These are phyloP conservation scores for Cladosporium sp. DNA, from an alignment of 2,329 filamentous ascomycete genomes.

Conservation along the genomic window DNA sequence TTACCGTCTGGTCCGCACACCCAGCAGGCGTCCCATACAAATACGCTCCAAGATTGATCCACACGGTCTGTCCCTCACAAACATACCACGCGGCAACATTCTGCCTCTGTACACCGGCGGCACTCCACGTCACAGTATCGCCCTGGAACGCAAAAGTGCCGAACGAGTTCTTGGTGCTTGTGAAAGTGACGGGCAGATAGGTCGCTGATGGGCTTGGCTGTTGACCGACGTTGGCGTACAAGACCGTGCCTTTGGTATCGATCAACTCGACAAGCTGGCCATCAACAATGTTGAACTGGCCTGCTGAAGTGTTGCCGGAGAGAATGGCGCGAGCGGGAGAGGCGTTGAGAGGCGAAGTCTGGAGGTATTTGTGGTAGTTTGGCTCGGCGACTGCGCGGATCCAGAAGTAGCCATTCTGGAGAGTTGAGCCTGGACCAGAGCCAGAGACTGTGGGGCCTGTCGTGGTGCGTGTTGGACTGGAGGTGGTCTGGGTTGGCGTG, in stretches of 20 bases:
- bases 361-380: constrained; percentile 47
- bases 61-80: constrained; percentile 48
- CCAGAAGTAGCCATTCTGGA: constrained; percentile 52
- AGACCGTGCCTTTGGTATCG: constrained; percentile 29
- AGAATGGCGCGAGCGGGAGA: constrained; percentile 47
- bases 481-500: constrained; percentile 18
- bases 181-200: constrained; percentile 50
- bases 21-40: constrained; percentile 53
- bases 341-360: constrained; percentile 32
- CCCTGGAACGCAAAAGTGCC: constrained; percentile 55
- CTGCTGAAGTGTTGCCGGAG: constrained; percentile 48
- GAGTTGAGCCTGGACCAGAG: constrained; percentile 40
- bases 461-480: constrained; percentile 11
- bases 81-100: constrained; percentile 58
- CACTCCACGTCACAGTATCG: constrained; percentile 54
- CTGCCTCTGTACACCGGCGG: constrained; percentile 45
- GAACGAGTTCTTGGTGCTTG: constrained; percentile 47
- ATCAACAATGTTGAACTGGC: constrained; percentile 53
- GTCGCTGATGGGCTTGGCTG: constrained; percentile 43
- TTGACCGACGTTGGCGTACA: constrained; percentile 46
- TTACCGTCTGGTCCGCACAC: constrained; percentile 55
- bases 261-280: constrained; percentile 54
- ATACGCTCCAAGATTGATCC: constrained; percentile 57
- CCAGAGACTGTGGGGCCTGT: constrained; percentile 23
- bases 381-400: constrained; percentile 54